Evolutionary conservation across 192 early-diverging fungal species (phyloP).

Genomic region (Coemansia erecta): DNA sequence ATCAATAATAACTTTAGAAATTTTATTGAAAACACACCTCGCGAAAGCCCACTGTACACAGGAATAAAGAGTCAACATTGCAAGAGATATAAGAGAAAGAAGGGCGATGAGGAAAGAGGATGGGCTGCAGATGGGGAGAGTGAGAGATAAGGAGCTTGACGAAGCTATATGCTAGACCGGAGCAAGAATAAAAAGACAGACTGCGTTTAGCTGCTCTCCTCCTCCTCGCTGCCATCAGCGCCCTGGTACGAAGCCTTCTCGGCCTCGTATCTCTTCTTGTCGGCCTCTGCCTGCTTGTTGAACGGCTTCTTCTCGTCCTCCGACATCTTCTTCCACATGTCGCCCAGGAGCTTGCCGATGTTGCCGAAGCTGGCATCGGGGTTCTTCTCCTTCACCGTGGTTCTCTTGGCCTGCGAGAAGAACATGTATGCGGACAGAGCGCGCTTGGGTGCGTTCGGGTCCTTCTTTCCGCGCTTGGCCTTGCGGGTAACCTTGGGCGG

Average conservation of each 20-base stretch:
- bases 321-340: slow-evolving; percentile 62
- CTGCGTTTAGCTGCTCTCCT: slow-evolving; percentile 20
- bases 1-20: too few species aligned
- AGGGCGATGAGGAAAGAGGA: too few species aligned
- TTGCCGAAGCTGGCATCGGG: slow-evolving; percentile 68
- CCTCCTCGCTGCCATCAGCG: background rate
- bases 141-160: background rate
- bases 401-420: slow-evolving; percentile 81
- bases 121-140: too few species aligned
- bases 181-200: background rate
- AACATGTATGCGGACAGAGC: slow-evolving; percentile 88
- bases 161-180: slow-evolving; percentile 3
- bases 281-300: slow-evolving; percentile 46
- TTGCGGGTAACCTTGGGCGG: background rate
- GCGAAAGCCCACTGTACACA: too few species aligned
- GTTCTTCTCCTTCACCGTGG: slow-evolving; percentile 76
- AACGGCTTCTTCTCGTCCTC: slow-evolving; percentile 59
- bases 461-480: slow-evolving; percentile 71
- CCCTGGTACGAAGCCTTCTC: slow-evolving; percentile 37
- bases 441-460: slow-evolving; percentile 89
- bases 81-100: too few species aligned
- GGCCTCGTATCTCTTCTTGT: slow-evolving; percentile 49
- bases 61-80: too few species aligned
- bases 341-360: slow-evolving; percentile 72
- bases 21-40: too few species aligned